Base-by-base conservation (phyloP, 164 flowering plant genomes). In the Warburgia ugandensis region DNA sequence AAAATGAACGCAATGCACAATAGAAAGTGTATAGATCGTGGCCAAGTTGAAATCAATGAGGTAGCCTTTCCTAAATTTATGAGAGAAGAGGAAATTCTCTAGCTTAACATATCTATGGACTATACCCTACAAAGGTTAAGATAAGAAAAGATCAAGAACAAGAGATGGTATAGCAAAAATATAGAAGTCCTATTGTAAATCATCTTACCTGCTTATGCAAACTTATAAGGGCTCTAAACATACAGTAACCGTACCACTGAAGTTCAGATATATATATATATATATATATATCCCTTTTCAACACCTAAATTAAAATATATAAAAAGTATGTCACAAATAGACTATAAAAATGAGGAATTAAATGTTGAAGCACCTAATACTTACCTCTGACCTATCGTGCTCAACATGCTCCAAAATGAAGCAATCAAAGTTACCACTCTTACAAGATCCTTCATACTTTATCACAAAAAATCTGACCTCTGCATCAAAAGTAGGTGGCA, bases 341-440 rank as follows among this genome's bases (percentile, higher is more conserved):
- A 17, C 40, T 12, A 29, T 11, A 2, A 41, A 22, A 11, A 46
- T 6, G 16, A 54, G 38, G 19, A 35, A 22, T 30, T 20, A 17
- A 32, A 38, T 38, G 16, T 9, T 26, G 25, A 29, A 19, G 22
- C 30, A 25, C 14, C 6, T 27, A 12, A 1, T 26, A 54, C 59
- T 62, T 69, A 91, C 96, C 91, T 92, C 99, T 30, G 99, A 97
- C 58, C 94, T 72, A 50, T 92, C 97, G 70, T 92, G 97, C 47
- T 80, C 78, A 55, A 94, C 83, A 73, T 92, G 85, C 74, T 85
- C 80, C 29, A 87, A 64, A 55, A 88, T 79, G 66, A 85, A 77
- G 68, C 91, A 88, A 26, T 83, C 86, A 42, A 74, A 67, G 57
- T 59, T 68, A 40, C 66, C 80, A 67, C 68, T 64, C 65, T 76